Percentiles rank a stretch among this genome's conserved stretches.
These are phyloP conservation scores for Diospyros kaki DNA, from an alignment of 148 eudicot species.

Conservation along the genomic window DNA sequence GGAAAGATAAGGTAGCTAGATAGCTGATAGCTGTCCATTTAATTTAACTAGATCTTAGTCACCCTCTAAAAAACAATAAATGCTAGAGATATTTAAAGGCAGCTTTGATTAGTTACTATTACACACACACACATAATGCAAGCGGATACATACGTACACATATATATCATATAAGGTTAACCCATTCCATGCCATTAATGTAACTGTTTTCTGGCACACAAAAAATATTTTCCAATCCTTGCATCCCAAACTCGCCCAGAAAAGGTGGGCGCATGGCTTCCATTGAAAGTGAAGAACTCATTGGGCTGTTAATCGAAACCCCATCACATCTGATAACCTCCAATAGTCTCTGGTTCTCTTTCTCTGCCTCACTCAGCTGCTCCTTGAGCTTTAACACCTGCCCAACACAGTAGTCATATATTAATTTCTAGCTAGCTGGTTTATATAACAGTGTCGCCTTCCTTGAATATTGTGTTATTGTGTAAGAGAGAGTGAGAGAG, in stretches of 20 bases:
- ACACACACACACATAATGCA: too few species aligned
- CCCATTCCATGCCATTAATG: slow-evolving; percentile 24
- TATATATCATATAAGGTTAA: slow-evolving; percentile 14
- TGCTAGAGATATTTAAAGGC: neutral
- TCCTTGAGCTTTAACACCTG: slow-evolving; percentile 54
- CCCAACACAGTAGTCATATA: neutral
- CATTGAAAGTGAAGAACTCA: slow-evolving; percentile 47
- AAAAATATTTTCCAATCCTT: slow-evolving; percentile 28
- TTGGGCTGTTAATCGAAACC: slow-evolving; percentile 52
- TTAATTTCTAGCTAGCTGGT: too few species aligned
- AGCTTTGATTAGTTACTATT: too few species aligned
- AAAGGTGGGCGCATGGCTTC: slow-evolving; percentile 34
- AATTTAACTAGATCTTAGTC: slow-evolving; percentile 1
- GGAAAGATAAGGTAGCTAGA: neutral
- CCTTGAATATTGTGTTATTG: neutral
- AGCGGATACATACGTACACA: neutral
- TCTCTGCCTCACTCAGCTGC: slow-evolving; percentile 51
- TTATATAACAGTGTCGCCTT: neutral
- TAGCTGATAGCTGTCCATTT: slow-evolving; percentile 8
- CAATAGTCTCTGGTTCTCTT: slow-evolving; percentile 42
- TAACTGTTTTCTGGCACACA: slow-evolving; percentile 18
- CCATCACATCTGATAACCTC: slow-evolving; percentile 29
- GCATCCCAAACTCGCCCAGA: slow-evolving; percentile 35
- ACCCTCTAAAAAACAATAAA: slow-evolving; percentile 14
- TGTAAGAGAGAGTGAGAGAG: slow-evolving; percentile 1